phyloP scores from a whole-genome alignment of 768 basidiomycete genomes.

The Rhizopogon roseolus region DNA sequence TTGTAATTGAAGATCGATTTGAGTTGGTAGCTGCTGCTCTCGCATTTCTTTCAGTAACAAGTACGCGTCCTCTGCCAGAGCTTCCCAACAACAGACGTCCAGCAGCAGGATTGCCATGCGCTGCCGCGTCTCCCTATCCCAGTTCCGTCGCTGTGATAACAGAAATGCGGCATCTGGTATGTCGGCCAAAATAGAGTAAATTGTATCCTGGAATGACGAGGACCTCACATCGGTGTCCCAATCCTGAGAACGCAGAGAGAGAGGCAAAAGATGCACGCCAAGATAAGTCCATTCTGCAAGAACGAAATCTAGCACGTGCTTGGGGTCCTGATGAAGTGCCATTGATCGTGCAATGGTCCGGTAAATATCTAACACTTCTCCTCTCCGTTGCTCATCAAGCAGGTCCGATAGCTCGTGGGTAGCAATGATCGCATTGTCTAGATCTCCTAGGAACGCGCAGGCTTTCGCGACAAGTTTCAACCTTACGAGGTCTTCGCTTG shows the following conservation, averaged over 20 bases:
- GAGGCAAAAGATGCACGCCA: background rate
- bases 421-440: constrained; percentile 28
- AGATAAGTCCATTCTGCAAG: constrained; percentile 33
- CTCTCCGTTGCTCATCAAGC: constrained; percentile 16
- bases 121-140: constrained; percentile 22
- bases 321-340: constrained; percentile 26
- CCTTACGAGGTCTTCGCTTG: constrained; percentile 13
- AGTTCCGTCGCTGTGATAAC: constrained; percentile 17
- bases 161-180: constrained; percentile 28
- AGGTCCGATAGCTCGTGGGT: constrained; percentile 20
- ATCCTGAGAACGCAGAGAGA: background rate
- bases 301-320: constrained; percentile 34
- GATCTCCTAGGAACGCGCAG: constrained; percentile 32
- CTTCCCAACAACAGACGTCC: constrained; percentile 29
- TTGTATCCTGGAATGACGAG: constrained; percentile 23
- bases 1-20: constrained; percentile 23
- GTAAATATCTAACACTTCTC: constrained; percentile 26
- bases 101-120: constrained; percentile 38
- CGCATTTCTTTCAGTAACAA: constrained; percentile 38
- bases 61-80: constrained; percentile 31
- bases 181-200: constrained; percentile 22
- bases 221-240: background rate
- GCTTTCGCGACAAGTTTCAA: constrained; percentile 28
- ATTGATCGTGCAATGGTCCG: constrained; percentile 33
- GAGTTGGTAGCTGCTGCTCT: constrained; percentile 27